Conservation (phyloP, 257 asterid genomes). For the Anisodus acutangulus region DNA sequence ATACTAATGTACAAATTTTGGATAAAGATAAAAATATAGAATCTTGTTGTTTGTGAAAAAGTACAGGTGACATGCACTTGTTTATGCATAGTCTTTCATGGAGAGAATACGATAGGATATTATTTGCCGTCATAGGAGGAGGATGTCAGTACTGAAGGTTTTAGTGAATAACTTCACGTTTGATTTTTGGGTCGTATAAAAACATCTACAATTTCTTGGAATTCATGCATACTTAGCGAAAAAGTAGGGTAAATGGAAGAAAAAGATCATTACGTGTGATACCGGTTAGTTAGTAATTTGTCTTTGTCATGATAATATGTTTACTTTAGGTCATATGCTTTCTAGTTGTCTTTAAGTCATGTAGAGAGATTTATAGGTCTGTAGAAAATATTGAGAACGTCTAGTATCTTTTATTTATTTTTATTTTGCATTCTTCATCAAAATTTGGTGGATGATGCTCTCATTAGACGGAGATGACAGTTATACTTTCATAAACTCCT, state of each 20-base stretch:
- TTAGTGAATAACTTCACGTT: neutral
- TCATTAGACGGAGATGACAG: too few relatives aligned
- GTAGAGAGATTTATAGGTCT: neutral
- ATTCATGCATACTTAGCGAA: neutral
- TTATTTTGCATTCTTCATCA: neutral
- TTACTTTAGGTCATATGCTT: neutral
- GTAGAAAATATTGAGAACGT: neutral
- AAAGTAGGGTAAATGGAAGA: neutral
- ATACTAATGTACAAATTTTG: neutral
- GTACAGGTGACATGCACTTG: neutral
- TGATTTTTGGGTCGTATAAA: neutral
- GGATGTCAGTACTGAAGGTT: neutral
- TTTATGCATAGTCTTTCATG: neutral
- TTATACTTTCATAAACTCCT: too few relatives aligned
- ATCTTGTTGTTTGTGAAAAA: constrained; percentile 18
- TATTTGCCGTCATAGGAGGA: constrained; percentile 10
- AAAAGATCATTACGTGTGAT: neutral
- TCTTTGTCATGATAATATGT: neutral
- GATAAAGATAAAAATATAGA: neutral
- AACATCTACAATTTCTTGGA: neutral
- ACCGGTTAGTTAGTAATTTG: neutral
- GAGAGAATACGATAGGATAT: constrained; percentile 2
- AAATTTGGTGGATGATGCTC: too few relatives aligned
- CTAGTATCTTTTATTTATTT: neutral
- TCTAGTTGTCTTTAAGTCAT: neutral